phyloP scores from a whole-genome alignment of 495 filamentous ascomycete species.

The Neurospora sp. region DNA sequence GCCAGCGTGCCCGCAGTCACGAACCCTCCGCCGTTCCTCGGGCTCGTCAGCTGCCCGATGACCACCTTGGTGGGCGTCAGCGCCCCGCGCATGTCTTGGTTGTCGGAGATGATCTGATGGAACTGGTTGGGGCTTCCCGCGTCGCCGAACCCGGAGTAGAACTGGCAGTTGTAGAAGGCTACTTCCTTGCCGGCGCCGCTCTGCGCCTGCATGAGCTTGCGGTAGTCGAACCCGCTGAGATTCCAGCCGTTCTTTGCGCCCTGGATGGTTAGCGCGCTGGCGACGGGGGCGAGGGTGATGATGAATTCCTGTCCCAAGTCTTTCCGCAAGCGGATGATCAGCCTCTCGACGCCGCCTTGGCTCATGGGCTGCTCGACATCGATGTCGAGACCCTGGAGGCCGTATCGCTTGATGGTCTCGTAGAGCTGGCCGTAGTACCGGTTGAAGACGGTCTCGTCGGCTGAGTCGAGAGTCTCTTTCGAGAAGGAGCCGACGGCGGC shows the following conservation, averaged over 20 bases:
- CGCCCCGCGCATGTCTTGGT: conserved; percentile 35
- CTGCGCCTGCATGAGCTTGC: conserved; percentile 40
- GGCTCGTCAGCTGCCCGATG: conserved; percentile 61
- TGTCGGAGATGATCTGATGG: conserved; percentile 35
- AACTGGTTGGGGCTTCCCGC: conserved; percentile 50
- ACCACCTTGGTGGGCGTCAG: conserved; percentile 60
- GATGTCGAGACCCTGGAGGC: conserved; percentile 65
- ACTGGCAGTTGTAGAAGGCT: conserved; percentile 75
- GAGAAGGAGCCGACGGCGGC: conserved; percentile 60
- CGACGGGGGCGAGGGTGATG: conserved; percentile 73
- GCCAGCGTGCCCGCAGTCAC: conserved; percentile 25
- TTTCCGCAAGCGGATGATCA: conserved; percentile 59
- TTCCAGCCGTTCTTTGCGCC: conserved; percentile 38
- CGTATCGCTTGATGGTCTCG: conserved; percentile 44
- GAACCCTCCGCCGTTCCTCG: conserved; percentile 48
- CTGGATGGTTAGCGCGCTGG: conserved; percentile 43
- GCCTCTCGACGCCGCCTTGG: conserved; percentile 52
- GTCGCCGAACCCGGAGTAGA: conserved; percentile 73
- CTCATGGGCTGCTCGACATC: conserved; percentile 79
- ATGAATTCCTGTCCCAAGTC: conserved; percentile 65
- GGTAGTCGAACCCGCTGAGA: conserved; percentile 69
- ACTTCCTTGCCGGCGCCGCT: conserved; percentile 27
- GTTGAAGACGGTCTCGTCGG: conserved; percentile 46
- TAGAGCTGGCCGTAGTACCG: conserved; percentile 55
- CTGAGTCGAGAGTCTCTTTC: conserved; percentile 44